Percentiles rank a stretch among this genome's conserved stretches.
phyloP scores from a whole-genome alignment of 2,329 filamentous ascomycete genomes.

The Hymenoscyphus fraxineus region DNA sequence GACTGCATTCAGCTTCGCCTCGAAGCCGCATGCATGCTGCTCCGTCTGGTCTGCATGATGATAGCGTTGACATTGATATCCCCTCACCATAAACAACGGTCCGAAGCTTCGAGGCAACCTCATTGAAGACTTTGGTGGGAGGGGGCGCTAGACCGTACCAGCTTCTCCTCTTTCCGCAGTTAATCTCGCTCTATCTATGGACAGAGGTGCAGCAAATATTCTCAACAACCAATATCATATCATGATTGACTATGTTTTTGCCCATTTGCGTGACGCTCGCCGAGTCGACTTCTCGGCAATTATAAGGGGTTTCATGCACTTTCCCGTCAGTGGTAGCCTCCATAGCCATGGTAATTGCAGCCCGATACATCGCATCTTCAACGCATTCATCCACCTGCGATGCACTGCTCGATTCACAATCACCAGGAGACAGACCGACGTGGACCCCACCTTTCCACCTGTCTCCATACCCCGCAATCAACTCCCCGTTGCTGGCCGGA shows the following conservation, averaged over 20 bases:
- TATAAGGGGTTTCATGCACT: background rate
- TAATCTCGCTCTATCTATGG: background rate
- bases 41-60: background rate
- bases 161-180: background rate
- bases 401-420: background rate
- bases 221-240: background rate
- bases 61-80: background rate
- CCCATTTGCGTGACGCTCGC: background rate
- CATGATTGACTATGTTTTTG: background rate
- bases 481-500: background rate
- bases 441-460: conserved; percentile 1
- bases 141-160: background rate
- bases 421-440: background rate
- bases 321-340: background rate
- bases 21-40: background rate
- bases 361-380: conserved; percentile 4
- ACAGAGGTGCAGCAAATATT: background rate
- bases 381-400: background rate
- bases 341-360: conserved; percentile 1
- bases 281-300: background rate
- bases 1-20: background rate
- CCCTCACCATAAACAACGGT: background rate
- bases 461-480: conserved; percentile 2
- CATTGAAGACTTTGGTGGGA: background rate
- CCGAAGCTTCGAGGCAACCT: conserved; percentile 1